Evolutionary conservation across 1,284 basidiomycete species (phyloP), one percentile per base, ranked within the genome.

Genomic region (Ceratobasidium sp.): DNA sequence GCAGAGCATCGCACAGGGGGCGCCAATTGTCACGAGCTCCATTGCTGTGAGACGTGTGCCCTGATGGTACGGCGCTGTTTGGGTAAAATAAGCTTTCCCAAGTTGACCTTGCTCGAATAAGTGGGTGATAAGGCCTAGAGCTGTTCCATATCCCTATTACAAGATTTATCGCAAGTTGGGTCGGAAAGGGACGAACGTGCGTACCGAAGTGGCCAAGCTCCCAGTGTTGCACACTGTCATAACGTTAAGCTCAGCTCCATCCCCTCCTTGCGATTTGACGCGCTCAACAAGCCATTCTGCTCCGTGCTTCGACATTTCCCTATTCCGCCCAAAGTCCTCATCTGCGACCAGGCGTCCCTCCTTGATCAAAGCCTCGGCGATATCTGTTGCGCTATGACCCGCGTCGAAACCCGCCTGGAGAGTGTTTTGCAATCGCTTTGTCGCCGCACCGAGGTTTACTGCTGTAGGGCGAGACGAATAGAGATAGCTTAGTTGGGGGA

Each of bases 211-310:
- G 1, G 94, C 94, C 71, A 97, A 82, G 29, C 91, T 93, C 20
- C 94, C 94, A 20, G 94, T 96, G 79, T 97, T 97, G 82, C 94
- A 97, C n/a, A 96, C 93, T 3, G 94, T 96, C 77, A 96, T 81
- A 29, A 96, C 85, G 76, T 92, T 93, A 69, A 96, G 78, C 64
- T 79, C 80, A 70, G 80, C 79, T 62, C 82, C 83, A 76, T 79
- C 62, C 35, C 72, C 70, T 25, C 77, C 77, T 45, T 76, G 76
- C 49, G 79, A 76, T 72, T 83, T 82, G 13, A 86, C 82, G 69
- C 82, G 81, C 45, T 86, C 79, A 49, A 89, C 78, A 32, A 96
- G 81, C 94, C 94, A 96, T 53, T 92, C 87, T 2, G 90, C 93
- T 27, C 94, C 94, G 77, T 85, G 83, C 73, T 86, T 86, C 5